These are phyloP conservation scores for Oryza glumipatula DNA, from an alignment of 176 grass and related monocot species.

Conservation along the genomic window DNA sequence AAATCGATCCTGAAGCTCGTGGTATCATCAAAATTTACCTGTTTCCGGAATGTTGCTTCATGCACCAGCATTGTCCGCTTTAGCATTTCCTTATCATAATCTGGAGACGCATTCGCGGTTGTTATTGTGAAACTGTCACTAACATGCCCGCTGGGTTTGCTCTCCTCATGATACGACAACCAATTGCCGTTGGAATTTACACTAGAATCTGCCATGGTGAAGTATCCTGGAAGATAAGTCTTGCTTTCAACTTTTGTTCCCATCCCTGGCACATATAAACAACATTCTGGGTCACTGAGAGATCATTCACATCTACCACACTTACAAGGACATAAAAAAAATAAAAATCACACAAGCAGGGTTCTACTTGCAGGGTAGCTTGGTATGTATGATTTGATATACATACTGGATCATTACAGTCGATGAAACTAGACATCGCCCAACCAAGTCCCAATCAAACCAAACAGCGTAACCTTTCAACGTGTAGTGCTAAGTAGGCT, in stretches of 20 bases:
- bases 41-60: constrained; percentile 75
- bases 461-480: not conserved
- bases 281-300: constrained; percentile 14
- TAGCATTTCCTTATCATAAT: constrained; percentile 67
- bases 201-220: constrained; percentile 56
- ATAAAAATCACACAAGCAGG: not conserved
- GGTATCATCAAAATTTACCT: constrained; percentile 50
- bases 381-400: not conserved
- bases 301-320: constrained; percentile 13
- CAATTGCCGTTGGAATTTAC: constrained; percentile 55
- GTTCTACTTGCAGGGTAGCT: not conserved
- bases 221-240: constrained; percentile 60
- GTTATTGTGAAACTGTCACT: constrained; percentile 45
- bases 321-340: not conserved
- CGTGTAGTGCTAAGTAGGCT: not conserved
- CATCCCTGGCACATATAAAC: constrained; percentile 56
- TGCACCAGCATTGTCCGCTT: constrained; percentile 82
- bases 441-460: not conserved
- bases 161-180: constrained; percentile 52
- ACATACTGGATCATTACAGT: not conserved
- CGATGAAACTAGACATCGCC: not conserved
- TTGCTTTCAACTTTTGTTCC: constrained; percentile 63
- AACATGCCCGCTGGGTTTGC: constrained; percentile 36
- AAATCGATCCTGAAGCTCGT: not conserved
- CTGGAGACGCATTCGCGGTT: constrained; percentile 49